Conservation (phyloP, 2,329 filamentous ascomycete species). For the Clonostachys byssicola region DNA sequence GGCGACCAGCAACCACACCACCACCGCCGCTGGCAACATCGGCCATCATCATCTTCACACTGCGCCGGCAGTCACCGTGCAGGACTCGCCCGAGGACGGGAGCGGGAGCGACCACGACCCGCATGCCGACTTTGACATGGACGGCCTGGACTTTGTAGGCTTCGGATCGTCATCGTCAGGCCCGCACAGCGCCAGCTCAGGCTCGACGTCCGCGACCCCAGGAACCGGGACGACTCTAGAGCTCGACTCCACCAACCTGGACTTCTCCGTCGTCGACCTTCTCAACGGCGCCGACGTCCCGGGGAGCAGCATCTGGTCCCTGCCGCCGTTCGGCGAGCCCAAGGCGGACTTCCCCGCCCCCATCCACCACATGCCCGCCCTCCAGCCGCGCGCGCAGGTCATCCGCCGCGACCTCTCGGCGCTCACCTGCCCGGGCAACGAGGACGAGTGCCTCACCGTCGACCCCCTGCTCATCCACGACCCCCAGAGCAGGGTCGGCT, state of each 20-base stretch:
- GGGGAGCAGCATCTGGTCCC: conserved; percentile 11
- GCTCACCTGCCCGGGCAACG: conserved; percentile 7
- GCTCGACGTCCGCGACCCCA: conserved; percentile 13
- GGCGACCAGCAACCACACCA: conserved; percentile 1
- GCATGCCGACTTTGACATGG: conserved; percentile 26
- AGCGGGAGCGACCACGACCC: conserved; percentile 7
- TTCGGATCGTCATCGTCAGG: conserved; percentile 9
- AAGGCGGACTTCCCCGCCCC: conserved; percentile 2
- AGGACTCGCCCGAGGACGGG: conserved; percentile 6
- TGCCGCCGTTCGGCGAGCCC: conserved; percentile 6
- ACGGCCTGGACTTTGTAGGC: conserved; percentile 23
- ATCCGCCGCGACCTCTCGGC: conserved; percentile 20
- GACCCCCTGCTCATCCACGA: conserved; percentile 29
- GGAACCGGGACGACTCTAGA: conserved; percentile 20
- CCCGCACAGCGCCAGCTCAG: conserved; percentile 2
- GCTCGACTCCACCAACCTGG: conserved; percentile 16
- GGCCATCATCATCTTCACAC: background rate
- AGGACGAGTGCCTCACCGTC: conserved; percentile 11
- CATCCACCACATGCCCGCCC: background rate
- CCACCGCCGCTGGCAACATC: background rate
- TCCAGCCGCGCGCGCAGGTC: conserved; percentile 8
- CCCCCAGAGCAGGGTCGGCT: conserved; percentile 24
- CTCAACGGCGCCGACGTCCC: conserved; percentile 8
- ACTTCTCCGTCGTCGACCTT: conserved; percentile 28
- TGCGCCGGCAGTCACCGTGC: background rate